A percentile compares a stretch with the other conserved stretches of the same genome.
Conservation (phyloP, 805 yeast genomes). For the Starmerella etchellsii region DNA sequence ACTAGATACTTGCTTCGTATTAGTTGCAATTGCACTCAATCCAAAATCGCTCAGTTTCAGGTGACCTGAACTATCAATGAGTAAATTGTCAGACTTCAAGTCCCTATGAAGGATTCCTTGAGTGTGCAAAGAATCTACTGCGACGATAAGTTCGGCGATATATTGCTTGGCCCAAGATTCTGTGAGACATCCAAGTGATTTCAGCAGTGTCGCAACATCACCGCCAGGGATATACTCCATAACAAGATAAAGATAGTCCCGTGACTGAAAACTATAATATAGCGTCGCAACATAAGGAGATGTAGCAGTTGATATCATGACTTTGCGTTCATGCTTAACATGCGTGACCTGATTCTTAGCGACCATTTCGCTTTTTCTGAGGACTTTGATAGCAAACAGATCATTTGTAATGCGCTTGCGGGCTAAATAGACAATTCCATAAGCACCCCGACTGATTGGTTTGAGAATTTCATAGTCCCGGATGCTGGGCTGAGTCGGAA, state of each 20-base stretch:
- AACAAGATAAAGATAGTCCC: constrained; percentile 74
- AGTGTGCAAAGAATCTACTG: constrained; percentile 77
- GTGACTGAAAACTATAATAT: constrained; percentile 77
- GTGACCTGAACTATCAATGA: constrained; percentile 81
- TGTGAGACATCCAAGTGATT: constrained; percentile 70
- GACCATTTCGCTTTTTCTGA: constrained; percentile 89
- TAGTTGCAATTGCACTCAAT: constrained; percentile 27
- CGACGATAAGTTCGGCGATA: constrained; percentile 79
- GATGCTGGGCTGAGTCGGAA: constrained; percentile 44
- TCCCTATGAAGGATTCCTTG: constrained; percentile 91
- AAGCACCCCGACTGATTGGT: constrained; percentile 94
- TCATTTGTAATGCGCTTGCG: constrained; percentile 80
- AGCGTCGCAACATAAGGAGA: constrained; percentile 87
- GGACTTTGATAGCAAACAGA: constrained; percentile 83
- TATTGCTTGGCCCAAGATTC: constrained; percentile 72
- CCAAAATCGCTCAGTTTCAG: constrained; percentile 92
- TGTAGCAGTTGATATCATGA: constrained; percentile 86
- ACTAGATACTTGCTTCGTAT: neutral
- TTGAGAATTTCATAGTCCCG: constrained; percentile 80
- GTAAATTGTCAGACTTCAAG: constrained; percentile 82
- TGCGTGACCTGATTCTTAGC: constrained; percentile 93
- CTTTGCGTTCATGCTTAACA: constrained; percentile 88
- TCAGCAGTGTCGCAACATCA: constrained; percentile 77
- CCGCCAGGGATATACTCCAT: constrained; percentile 97
- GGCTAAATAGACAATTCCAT: constrained; percentile 87